phyloP scores from a whole-genome alignment of 805 yeast species.

The Candida michaelii region DNA sequence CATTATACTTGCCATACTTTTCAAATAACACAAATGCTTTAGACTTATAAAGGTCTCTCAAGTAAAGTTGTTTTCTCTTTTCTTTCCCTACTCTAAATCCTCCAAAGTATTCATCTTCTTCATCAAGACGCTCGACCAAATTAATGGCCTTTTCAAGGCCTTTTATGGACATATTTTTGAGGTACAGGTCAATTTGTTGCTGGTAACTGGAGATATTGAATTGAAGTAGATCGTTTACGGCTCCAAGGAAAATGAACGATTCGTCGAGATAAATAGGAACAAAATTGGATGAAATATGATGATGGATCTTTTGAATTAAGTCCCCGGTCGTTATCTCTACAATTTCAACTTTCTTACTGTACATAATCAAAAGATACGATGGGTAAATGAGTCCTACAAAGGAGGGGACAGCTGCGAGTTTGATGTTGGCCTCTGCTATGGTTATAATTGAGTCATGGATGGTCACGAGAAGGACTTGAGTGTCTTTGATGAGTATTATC shows the following conservation, averaged over 20 bases:
- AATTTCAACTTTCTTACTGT: constrained; percentile 33
- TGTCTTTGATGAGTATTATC: constrained; percentile 32
- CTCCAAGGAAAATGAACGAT: constrained; percentile 21
- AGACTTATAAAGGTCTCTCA: constrained; percentile 35
- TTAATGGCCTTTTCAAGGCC: constrained; percentile 37
- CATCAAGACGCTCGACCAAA: constrained; percentile 27
- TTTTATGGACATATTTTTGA: constrained; percentile 28
- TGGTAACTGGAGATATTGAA: constrained; percentile 29
- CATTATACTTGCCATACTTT: constrained; percentile 34
- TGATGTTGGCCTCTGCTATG: constrained; percentile 21
- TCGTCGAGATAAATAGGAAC: constrained; percentile 12
- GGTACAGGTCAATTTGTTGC: constrained; percentile 37
- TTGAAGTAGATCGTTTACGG: constrained; percentile 31
- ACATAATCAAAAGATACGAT: constrained; percentile 31
- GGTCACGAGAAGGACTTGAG: constrained; percentile 23
- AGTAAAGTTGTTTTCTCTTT: constrained; percentile 30
- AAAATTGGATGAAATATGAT: constrained; percentile 26
- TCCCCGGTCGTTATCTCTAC: constrained; percentile 36
- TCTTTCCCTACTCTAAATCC: constrained; percentile 17
- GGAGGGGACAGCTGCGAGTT: constrained; percentile 26
- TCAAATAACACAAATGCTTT: constrained; percentile 35
- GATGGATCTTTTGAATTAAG: constrained; percentile 33
- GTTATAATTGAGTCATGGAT: constrained; percentile 11
- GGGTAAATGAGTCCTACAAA: constrained; percentile 30
- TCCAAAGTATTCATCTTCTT: constrained; percentile 25